Percentiles rank a stretch among this genome's conserved stretches.
These are phyloP conservation scores for Eremochloa ophiuroides DNA, from an alignment of 176 grass and related monocot genomes.

Conservation along the genomic window DNA sequence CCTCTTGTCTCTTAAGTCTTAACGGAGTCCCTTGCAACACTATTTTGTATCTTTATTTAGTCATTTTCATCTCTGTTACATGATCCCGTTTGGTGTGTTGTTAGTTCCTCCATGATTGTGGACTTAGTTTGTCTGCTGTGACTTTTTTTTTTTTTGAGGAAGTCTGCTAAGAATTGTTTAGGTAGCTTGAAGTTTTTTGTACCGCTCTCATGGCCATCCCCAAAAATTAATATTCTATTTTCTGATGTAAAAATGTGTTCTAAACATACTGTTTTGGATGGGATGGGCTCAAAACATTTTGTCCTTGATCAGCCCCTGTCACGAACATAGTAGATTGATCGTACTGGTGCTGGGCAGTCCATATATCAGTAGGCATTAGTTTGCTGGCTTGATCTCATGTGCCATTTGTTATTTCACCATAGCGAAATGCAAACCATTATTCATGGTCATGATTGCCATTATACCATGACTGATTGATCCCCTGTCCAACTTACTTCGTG, in stretches of 20 bases:
- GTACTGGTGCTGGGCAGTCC: not conserved
- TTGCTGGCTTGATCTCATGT: constrained; percentile 1
- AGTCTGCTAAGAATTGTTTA: not conserved
- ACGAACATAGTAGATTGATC: not conserved
- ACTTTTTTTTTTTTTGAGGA: not conserved
- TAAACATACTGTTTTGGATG: not conserved
- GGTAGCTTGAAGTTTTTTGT: not conserved
- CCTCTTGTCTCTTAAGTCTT: not conserved
- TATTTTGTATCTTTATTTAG: not conserved
- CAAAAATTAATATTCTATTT: not conserved
- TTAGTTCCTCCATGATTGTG: not conserved
- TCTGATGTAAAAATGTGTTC: not conserved
- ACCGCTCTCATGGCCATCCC: not conserved
- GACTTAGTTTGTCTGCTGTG: not conserved
- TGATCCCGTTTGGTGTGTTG: not conserved
- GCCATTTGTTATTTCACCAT: not conserved
- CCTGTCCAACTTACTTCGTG: not conserved
- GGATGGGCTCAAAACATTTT: not conserved
- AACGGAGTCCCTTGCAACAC: not conserved
- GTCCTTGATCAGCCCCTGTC: not conserved
- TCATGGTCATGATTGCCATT: not conserved
- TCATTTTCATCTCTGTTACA: not conserved
- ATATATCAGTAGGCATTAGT: not conserved
- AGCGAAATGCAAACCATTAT: not conserved
- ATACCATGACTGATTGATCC: not conserved